phyloP scores from a whole-genome alignment of 2,329 filamentous ascomycete species.

The Phialophora verrucosa region DNA sequence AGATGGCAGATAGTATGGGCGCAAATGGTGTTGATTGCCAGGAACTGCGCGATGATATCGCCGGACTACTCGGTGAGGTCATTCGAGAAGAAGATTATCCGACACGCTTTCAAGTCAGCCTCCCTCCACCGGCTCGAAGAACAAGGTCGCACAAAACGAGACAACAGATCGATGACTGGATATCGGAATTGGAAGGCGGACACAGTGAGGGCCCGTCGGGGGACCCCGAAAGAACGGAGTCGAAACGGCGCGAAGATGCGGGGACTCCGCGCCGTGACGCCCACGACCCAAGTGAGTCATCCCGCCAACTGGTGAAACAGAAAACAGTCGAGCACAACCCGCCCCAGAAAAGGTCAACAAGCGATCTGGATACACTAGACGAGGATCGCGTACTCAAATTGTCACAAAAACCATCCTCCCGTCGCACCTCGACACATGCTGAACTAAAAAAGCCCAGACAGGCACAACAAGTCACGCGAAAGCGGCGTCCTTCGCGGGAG shows the following conservation, averaged over 20 bases:
- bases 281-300: slow-evolving; percentile 28
- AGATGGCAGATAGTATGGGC: slow-evolving; percentile 75
- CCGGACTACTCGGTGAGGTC: slow-evolving; percentile 50
- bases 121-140: slow-evolving; percentile 23
- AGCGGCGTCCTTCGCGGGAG: slow-evolving; percentile 27
- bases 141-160: slow-evolving; percentile 24
- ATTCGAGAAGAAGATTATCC: slow-evolving; percentile 38
- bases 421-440: slow-evolving; percentile 23
- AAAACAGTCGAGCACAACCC: slow-evolving; percentile 24
- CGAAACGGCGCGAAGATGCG: slow-evolving; percentile 12
- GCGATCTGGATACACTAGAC: slow-evolving; percentile 33
- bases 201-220: background rate
- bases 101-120: slow-evolving; percentile 36
- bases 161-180: slow-evolving; percentile 29
- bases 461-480: slow-evolving; percentile 17
- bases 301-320: slow-evolving; percentile 9
- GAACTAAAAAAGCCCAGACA: slow-evolving; percentile 29
- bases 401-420: slow-evolving; percentile 23
- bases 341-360: slow-evolving; percentile 36
- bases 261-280: slow-evolving; percentile 6
- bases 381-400: slow-evolving; percentile 22
- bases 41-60: slow-evolving; percentile 61
- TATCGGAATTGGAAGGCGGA: slow-evolving; percentile 18
- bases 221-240: slow-evolving; percentile 11
- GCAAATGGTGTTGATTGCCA: slow-evolving; percentile 67